Conservation (phyloP, 2,329 filamentous ascomycete species). For the Monosporascus sp. region DNA sequence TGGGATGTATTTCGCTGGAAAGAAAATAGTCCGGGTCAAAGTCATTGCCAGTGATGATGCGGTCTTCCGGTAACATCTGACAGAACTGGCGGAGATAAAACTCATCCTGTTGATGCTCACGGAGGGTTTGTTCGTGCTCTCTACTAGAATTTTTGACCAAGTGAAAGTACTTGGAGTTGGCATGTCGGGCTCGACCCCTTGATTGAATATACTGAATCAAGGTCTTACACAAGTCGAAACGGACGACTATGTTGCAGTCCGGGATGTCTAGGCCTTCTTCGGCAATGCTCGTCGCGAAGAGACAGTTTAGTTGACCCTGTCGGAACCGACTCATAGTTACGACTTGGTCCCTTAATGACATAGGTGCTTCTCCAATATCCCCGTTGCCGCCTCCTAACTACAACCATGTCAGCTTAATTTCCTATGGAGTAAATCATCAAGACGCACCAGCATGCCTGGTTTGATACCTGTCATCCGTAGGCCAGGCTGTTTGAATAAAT, state of each 20-base stretch:
- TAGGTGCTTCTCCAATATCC: slow-evolving; percentile 52
- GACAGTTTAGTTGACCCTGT: slow-evolving; percentile 54
- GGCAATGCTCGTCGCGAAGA: slow-evolving; percentile 63
- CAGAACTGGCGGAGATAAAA: slow-evolving; percentile 71
- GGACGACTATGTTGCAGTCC: slow-evolving; percentile 60
- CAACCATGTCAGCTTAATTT: slow-evolving; percentile 11
- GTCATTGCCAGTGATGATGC: slow-evolving; percentile 59
- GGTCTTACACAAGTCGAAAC: slow-evolving; percentile 84
- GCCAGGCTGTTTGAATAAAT: slow-evolving; percentile 55
- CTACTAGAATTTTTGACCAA: slow-evolving; percentile 73
- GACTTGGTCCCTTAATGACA: slow-evolving; percentile 71
- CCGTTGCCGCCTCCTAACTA: slow-evolving; percentile 37
- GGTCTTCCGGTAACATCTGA: slow-evolving; percentile 65
- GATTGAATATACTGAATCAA: slow-evolving; percentile 96
- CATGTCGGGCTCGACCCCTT: slow-evolving; percentile 75
- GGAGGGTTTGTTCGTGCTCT: slow-evolving; percentile 51
- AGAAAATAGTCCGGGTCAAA: slow-evolving; percentile 52
- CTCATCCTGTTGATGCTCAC: slow-evolving; percentile 58
- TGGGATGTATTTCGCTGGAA: slow-evolving; percentile 45
- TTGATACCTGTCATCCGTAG: slow-evolving; percentile 54
- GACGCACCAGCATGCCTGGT: slow-evolving; percentile 51
- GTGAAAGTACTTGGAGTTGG: slow-evolving; percentile 73
- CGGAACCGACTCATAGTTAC: slow-evolving; percentile 64
- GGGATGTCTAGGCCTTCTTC: slow-evolving; percentile 67
- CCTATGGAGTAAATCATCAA: background rate